These are phyloP conservation scores for Sherardia arvensis DNA, from an alignment of 257 asterid species.

Conservation along the genomic window DNA sequence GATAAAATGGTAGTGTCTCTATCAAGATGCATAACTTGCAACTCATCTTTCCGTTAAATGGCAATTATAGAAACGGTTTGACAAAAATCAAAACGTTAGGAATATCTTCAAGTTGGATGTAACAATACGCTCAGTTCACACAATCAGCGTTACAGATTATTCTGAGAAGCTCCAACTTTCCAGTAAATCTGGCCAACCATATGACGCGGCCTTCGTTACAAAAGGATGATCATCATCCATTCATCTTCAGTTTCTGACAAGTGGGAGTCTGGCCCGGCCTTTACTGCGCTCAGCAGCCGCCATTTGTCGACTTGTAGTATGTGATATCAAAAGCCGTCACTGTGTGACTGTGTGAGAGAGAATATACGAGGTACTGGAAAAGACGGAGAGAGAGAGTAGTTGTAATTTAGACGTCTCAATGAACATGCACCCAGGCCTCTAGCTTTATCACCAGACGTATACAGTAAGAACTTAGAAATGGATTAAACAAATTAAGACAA, in stretches of 20 bases:
- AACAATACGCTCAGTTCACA: background rate
- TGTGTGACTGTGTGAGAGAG: background rate
- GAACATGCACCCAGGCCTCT: background rate
- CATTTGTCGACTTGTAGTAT: background rate
- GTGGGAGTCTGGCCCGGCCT: background rate
- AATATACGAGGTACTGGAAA: background rate
- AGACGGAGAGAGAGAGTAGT: background rate
- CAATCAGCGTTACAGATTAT: background rate
- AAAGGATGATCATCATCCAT: no score
- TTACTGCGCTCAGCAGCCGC: background rate
- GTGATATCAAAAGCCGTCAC: background rate
- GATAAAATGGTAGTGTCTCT: no score
- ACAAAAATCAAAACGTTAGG: background rate
- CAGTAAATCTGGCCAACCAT: background rate
- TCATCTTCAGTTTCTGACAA: no score
- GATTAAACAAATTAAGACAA: no score
- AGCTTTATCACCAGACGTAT: no score
- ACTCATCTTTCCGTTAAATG: constrained; percentile 10
- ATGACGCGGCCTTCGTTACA: background rate
- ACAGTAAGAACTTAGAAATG: no score
- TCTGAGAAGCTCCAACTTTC: no score
- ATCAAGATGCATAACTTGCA: background rate
- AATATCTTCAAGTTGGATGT: background rate
- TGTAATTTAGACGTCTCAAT: background rate
- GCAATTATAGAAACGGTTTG: constrained; percentile 9